Evolutionary conservation across 208 protist genomes (phyloP), one percentile per base, ranked within the genome.

Genomic region (Trypanosoma congolense): DNA sequence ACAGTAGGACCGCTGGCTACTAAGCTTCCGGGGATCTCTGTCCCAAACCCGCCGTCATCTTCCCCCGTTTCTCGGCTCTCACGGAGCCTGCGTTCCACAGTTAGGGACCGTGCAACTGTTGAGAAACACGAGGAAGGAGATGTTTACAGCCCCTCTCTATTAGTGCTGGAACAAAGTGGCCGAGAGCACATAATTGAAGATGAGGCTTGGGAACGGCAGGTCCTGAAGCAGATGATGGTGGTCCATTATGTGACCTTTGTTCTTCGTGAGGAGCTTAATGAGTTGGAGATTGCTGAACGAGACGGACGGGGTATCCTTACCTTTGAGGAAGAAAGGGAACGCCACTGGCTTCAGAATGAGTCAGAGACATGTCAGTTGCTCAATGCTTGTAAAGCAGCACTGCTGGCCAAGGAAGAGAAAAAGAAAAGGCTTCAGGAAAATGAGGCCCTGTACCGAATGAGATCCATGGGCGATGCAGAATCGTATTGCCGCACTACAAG

Each of bases 201-300:
- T n/a, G 86, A 90, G 64, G 45, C 55, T 21, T 90, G 77, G 81
- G 79, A 85, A 31, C 59, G 73, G 22, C 69, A 71, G 19, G 73
- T 87, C 0, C 38, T 83, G 6, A 56, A 57, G 1, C 77, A 93
- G 58, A 86, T 90, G 80, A 90, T 88, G 77, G 65, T 76, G 19
- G 77, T 88, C 43, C 56, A 62, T 46, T 93, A 83, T 61, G 78
- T 90, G 3, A 87, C 76, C 6, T 84, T 80, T 58, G 77, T 93
- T 16, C 46, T 93, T 36, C 77, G 78, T 53, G 79, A 83, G 5
- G 74, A 76, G 55, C 63, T 88, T 55, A 77, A 90, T 19, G 62
- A 80, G 28, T 54, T 93, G 52, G 58, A 75, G 21, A 41, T 48
- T 26, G 54, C 54, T 21, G 86, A 90, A 65, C 61, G 56, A 36